Conservation (phyloP, 2,329 filamentous ascomycete species). For the Harringtonia lauricola region DNA sequence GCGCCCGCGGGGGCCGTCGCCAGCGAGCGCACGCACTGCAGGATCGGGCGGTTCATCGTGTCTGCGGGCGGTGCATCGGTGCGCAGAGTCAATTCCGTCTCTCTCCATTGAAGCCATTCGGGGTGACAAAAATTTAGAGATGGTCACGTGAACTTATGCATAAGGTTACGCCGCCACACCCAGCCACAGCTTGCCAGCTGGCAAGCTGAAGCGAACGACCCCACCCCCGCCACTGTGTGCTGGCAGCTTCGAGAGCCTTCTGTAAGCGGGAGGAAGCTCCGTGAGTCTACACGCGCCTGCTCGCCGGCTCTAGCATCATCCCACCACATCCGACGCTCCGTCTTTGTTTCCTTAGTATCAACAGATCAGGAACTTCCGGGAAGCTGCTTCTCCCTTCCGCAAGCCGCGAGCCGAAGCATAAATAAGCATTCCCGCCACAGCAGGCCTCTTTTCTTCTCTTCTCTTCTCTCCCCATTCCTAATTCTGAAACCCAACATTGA, state of each 20-base stretch:
- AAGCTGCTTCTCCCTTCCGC: no score
- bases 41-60: conserved; percentile 11
- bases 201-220: neutral
- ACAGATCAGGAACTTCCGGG: no score
- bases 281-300: neutral
- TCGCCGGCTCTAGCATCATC: conserved; percentile 1
- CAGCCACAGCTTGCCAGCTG: no score
- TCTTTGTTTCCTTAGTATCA: no score
- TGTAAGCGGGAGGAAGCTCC: neutral
- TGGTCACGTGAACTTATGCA: neutral
- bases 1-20: conserved; percentile 20
- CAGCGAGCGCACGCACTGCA: conserved; percentile 21
- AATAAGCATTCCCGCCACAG: neutral
- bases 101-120: neutral
- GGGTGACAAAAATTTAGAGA: neutral
- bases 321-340: neutral
- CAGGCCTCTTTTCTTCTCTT: neutral
- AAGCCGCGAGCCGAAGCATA: neutral
- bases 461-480: neutral
- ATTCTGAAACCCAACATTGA: neutral
- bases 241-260: conserved; percentile 11
- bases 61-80: neutral
- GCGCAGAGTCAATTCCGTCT: no score
- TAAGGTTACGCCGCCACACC: neutral
- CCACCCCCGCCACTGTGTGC: neutral